Evolutionary conservation across 768 basidiomycete species (phyloP), one percentile per base, ranked within the genome.

Genomic region (Neoboletus magnificus): DNA sequence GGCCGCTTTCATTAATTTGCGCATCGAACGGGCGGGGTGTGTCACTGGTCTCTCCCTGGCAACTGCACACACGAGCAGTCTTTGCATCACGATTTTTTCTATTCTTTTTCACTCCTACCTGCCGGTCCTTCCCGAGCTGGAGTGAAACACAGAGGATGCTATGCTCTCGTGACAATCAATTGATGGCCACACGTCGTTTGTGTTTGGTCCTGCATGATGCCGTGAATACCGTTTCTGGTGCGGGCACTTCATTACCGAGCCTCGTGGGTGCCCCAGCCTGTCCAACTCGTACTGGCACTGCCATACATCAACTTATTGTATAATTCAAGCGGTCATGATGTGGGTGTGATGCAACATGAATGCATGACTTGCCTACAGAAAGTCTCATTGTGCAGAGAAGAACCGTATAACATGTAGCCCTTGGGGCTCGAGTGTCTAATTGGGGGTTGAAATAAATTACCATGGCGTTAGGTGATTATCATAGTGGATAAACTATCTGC

Each of bases 401-500:
- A 35, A 50, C 15, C 18, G 22, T 36, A 27, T 22, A 22, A 23
- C 16, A 20, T 12, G 48, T 30, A 27, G 36, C 50, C 61, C 20
- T n/a, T 18, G 15, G 30, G 30, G 32, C 23, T 22, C 18, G 7
- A 56, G 5, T 37, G 49, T 67, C 55, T 55, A 61, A 58, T 42
- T 13, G 30, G 0, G 18, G 1, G 40, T 13, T 16, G 39, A 43
- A 25, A 58, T 66, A 68, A 66, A 22, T 66, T 66, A 68, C 27
- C 35, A 29, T 39, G 40, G 13, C 10, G 18, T 4, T 1, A 25
- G 37, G 13, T 25, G 11, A 40, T 62, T 60, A 68, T 36, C 45
- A 65, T 66, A 53, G 41, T 33, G 29, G 48, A 66, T 66, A 66
- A 62, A 53, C 61, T 62, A 66, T 66, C 0, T 67, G 62, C 49